These are phyloP conservation scores for Arachnomyces sp. DNA, from an alignment of 2,329 filamentous ascomycete species.

Conservation along the genomic window DNA sequence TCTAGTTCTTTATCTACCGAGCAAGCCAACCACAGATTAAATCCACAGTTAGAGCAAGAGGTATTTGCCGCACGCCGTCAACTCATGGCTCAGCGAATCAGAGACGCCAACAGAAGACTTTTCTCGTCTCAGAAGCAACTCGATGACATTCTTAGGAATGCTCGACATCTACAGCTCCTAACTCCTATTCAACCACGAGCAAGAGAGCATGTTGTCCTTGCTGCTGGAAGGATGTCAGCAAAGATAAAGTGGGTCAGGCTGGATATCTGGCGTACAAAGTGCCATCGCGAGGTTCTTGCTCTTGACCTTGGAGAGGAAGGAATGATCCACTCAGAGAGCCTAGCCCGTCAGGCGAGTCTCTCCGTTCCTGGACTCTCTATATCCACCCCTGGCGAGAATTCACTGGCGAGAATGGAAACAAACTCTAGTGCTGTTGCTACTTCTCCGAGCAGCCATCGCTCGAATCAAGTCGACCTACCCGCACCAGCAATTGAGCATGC, in stretches of 20 bases:
- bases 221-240: slow-evolving; percentile 74
- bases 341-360: slow-evolving; percentile 13
- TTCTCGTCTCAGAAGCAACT: slow-evolving; percentile 64
- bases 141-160: slow-evolving; percentile 76
- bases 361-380: slow-evolving; percentile 8
- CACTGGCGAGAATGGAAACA: slow-evolving; percentile 9
- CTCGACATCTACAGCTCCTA: slow-evolving; percentile 78
- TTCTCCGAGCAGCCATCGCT: slow-evolving; percentile 17
- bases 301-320: slow-evolving; percentile 77
- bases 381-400: slow-evolving; percentile 15
- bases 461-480: slow-evolving; percentile 10
- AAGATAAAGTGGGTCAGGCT: slow-evolving; percentile 91
- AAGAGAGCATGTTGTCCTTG: slow-evolving; percentile 73
- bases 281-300: slow-evolving; percentile 78
- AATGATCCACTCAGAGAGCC: slow-evolving; percentile 7
- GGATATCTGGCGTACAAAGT: slow-evolving; percentile 86
- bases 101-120: slow-evolving; percentile 72
- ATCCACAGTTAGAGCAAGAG: slow-evolving; percentile 75
- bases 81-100: slow-evolving; percentile 75
- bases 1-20: slow-evolving; percentile 27
- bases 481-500: slow-evolving; percentile 4
- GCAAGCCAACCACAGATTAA: slow-evolving; percentile 63
- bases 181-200: slow-evolving; percentile 88
- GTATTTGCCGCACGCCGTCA: slow-evolving; percentile 74
- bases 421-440: slow-evolving; percentile 18